A percentile compares a stretch with the other conserved stretches of the same genome.
Conservation (phyloP, 2,329 filamentous ascomycete genomes). For the Orbilia brochopaga region DNA sequence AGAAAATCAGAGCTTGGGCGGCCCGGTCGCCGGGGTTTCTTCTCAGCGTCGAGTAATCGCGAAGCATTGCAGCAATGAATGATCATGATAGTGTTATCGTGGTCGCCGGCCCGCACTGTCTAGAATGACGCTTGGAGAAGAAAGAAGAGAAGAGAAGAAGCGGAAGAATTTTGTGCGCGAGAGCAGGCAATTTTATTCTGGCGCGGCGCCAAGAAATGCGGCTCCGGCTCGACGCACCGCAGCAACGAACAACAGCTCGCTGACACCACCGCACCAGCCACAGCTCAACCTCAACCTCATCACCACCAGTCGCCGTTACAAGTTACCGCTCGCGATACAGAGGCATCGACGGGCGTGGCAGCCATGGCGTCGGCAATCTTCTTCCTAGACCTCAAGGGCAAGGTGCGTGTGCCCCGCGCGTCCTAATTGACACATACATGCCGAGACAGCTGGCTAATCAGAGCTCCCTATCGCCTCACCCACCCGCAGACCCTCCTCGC, state of each 20-base stretch:
- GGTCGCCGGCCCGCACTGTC: constrained; percentile 49
- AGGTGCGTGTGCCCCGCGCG: constrained; percentile 67
- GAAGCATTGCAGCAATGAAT: constrained; percentile 40
- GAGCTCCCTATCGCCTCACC: too few relatives aligned
- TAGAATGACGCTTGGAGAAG: constrained; percentile 48
- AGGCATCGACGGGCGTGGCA: constrained; percentile 51
- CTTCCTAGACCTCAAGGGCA: constrained; percentile 99
- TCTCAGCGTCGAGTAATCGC: constrained; percentile 51
- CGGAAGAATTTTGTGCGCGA: constrained; percentile 18
- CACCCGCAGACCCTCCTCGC: constrained; percentile 93
- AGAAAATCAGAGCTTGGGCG: constrained; percentile 45
- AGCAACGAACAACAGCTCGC: constrained; percentile 15
- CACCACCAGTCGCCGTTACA: constrained; percentile 9
- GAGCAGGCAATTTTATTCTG: constrained; percentile 27
- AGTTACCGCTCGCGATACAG: neutral
- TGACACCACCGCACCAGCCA: constrained; percentile 16
- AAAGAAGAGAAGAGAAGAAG: constrained; percentile 13
- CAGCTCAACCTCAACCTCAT: neutral
- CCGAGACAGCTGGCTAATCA: constrained; percentile 14
- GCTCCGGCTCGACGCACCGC: constrained; percentile 29
- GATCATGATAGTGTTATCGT: constrained; percentile 18
- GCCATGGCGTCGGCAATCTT: constrained; percentile 96
- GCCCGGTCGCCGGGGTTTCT: constrained; percentile 35
- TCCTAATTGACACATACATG: neutral
- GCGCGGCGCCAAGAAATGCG: constrained; percentile 42